Percentiles rank a stretch among this genome's conserved stretches.
These are phyloP conservation scores for Sclerotinia borealis DNA, from an alignment of 2,329 filamentous ascomycete species.

Conservation along the genomic window DNA sequence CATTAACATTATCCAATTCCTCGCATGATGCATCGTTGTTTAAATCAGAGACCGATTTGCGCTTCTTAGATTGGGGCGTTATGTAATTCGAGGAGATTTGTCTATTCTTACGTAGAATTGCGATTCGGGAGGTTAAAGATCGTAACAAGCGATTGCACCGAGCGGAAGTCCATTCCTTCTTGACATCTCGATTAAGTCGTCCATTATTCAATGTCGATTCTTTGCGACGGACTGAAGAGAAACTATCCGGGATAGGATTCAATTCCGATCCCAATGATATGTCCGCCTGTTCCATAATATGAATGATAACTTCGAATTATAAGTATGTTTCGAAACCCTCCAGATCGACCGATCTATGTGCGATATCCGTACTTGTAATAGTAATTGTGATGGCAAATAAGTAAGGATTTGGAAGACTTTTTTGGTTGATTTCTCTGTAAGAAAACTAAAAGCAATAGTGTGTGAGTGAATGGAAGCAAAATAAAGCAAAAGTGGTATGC, in stretches of 20 bases:
- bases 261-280: not conserved
- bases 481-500: not conserved
- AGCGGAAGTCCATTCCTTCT: conserved; percentile 37
- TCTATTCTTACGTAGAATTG: conserved; percentile 35
- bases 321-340: not conserved
- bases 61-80: conserved; percentile 7
- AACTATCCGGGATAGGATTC: conserved; percentile 16
- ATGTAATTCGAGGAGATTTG: conserved; percentile 8
- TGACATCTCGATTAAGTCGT: conserved; percentile 16
- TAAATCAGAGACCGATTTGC: not conserved
- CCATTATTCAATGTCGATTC: conserved; percentile 22
- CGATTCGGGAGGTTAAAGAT: conserved; percentile 38
- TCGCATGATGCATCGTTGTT: not conserved
- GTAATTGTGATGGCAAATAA: conserved; percentile 12
- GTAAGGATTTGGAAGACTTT: conserved; percentile 1
- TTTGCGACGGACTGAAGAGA: conserved; percentile 28
- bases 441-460: not conserved
- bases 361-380: not conserved
- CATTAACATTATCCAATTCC: not conserved
- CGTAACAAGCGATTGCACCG: conserved; percentile 40
- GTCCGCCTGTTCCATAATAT: conserved; percentile 11
- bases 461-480: not conserved
- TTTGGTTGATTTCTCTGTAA: not conserved
- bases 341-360: not conserved
- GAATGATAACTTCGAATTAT: not conserved